phyloP scores from a whole-genome alignment of 345 rosid genomes.

The Hirschfeldia incana region DNA sequence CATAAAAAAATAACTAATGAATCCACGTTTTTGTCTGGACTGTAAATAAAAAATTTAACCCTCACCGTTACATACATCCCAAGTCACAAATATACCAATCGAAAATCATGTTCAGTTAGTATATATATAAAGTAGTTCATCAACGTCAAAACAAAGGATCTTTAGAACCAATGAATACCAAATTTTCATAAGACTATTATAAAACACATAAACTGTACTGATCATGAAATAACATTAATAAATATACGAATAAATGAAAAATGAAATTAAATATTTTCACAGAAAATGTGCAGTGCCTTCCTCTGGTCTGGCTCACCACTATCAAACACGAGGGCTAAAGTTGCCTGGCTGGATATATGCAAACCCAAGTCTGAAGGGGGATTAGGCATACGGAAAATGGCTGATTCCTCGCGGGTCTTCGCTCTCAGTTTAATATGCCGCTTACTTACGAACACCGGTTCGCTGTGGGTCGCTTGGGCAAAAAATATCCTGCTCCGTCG shows the following conservation, averaged over 20 bases:
- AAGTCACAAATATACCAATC: not conserved
- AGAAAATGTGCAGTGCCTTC: too few species aligned
- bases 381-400: too few species aligned
- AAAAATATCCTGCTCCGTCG: too few species aligned
- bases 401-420: too few species aligned
- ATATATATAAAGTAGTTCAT: not conserved
- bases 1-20: not conserved
- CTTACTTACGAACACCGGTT: too few species aligned
- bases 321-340: too few species aligned
- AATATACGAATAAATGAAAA: not conserved
- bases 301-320: too few species aligned
- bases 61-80: not conserved
- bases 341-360: too few species aligned
- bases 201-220: not conserved
- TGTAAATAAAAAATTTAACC: not conserved
- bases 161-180: not conserved
- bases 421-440: too few species aligned
- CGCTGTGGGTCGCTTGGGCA: too few species aligned
- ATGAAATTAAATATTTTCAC: not conserved
- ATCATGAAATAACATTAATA: not conserved
- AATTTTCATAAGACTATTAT: not conserved
- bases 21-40: not conserved
- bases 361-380: too few species aligned
- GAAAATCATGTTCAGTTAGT: not conserved
- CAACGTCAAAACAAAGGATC: not conserved